These are phyloP conservation scores for Globisporangium camurandrum DNA, from an alignment of 352 stramenopile genomes.

Conservation along the genomic window DNA sequence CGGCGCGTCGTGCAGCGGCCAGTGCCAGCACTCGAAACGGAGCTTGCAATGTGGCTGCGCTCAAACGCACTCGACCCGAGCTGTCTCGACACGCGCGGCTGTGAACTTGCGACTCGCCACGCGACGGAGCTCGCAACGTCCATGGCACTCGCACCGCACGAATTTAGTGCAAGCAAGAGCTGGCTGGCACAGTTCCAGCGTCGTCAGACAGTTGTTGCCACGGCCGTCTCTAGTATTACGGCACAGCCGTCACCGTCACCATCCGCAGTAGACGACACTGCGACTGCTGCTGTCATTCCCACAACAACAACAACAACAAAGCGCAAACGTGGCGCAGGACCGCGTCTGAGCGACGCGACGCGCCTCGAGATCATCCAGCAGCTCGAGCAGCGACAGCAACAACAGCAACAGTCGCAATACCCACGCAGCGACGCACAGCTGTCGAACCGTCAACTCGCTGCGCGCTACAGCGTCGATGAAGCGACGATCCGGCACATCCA, in stretches of 20 bases:
- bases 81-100: background rate
- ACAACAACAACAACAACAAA: background rate
- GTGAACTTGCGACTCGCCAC: slow-evolving; percentile 5
- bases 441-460: slow-evolving; percentile 12
- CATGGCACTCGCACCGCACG: slow-evolving; percentile 6
- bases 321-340: slow-evolving; percentile 10
- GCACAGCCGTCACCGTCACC: background rate
- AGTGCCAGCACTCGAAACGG: slow-evolving; percentile 11
- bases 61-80: background rate
- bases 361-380: slow-evolving; percentile 13
- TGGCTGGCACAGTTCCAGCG: slow-evolving; percentile 12
- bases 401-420: no score
- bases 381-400: slow-evolving; percentile 5
- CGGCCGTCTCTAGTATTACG: background rate
- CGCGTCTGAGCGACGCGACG: slow-evolving; percentile 9
- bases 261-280: background rate
- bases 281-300: no score
- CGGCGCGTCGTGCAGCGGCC: slow-evolving; percentile 9
- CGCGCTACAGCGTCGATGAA: slow-evolving; percentile 10
- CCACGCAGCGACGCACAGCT: background rate
- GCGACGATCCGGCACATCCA: slow-evolving; percentile 12
- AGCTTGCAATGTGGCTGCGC: slow-evolving; percentile 6
- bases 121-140: slow-evolving; percentile 6
- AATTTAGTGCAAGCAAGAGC: slow-evolving; percentile 8
- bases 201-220: background rate